These are phyloP conservation scores for Saturnispora ahearnii DNA, from an alignment of 805 yeast genomes.

Conservation along the genomic window DNA sequence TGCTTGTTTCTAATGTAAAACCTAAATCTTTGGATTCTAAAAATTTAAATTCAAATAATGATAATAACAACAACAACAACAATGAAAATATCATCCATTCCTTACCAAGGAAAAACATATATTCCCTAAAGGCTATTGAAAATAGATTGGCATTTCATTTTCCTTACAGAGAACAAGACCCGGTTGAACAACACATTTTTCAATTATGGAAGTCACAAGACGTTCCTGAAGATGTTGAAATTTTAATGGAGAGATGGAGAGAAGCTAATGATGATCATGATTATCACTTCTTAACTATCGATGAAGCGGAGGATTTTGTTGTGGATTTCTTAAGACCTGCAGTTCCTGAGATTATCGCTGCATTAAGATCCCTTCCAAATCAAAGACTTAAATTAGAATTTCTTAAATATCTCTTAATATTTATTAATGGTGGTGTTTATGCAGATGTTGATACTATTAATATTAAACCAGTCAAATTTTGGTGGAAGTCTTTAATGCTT, in stretches of 20 bases:
- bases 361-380: conserved; percentile 43
- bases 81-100: conserved; percentile 4
- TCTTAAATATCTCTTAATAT: conserved; percentile 43
- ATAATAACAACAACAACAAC: background rate
- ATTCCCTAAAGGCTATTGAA: conserved; percentile 24
- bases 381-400: conserved; percentile 44
- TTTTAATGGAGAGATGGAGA: conserved; percentile 28
- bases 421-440: conserved; percentile 49
- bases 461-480: conserved; percentile 35
- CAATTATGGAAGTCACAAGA: conserved; percentile 23
- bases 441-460: conserved; percentile 54
- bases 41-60: background rate
- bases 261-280: conserved; percentile 24
- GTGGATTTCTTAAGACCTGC: conserved; percentile 25
- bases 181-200: conserved; percentile 24
- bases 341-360: conserved; percentile 45
- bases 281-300: conserved; percentile 21
- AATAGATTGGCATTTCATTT: conserved; percentile 23
- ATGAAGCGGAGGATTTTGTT: conserved; percentile 25
- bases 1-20: background rate
- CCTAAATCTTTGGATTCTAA: background rate
- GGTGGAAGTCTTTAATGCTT: conserved; percentile 19
- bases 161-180: conserved; percentile 22
- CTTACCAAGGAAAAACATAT: conserved; percentile 19
- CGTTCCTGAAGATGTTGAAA: conserved; percentile 22